phyloP scores from a whole-genome alignment of 2,329 filamentous ascomycete species.

The Colletotrichum siamense region DNA sequence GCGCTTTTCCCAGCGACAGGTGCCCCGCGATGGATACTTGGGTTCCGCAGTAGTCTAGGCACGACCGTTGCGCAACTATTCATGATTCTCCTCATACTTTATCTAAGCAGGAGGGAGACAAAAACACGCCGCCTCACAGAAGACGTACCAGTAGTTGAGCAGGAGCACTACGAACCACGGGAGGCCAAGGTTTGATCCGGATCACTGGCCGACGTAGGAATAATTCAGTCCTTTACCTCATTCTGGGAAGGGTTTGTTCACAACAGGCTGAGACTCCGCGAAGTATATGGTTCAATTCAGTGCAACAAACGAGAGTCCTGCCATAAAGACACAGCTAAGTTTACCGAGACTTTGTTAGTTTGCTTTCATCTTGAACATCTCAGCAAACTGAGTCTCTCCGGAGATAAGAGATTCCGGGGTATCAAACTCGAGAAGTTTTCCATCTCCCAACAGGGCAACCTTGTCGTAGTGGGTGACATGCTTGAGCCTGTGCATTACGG shows the following conservation, averaged over 20 bases:
- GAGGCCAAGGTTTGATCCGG: not conserved
- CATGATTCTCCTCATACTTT: not conserved
- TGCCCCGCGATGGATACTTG: conserved; percentile 32
- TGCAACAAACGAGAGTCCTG: not conserved
- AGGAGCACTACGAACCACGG: not conserved
- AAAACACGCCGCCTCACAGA: rapidly evolving
- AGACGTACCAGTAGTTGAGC: not conserved
- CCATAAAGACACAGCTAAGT: not conserved
- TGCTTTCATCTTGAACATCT: not conserved
- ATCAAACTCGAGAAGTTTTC: not conserved
- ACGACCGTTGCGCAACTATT: not conserved
- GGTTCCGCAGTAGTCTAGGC: not conserved
- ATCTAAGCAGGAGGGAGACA: not conserved
- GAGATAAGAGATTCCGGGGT: not conserved
- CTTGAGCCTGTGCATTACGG: conserved; percentile 26
- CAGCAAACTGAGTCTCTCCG: not conserved
- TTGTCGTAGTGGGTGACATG: conserved; percentile 23
- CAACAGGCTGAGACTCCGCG: not conserved
- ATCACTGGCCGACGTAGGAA: not conserved
- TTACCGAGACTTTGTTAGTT: not conserved
- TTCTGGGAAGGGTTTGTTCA: not conserved
- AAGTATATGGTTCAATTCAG: not conserved
- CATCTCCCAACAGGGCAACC: conserved; percentile 21
- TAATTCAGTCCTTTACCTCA: rapidly evolving
- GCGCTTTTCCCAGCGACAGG: conserved; percentile 39